Conservation (phyloP, 164 flowering plant species). For the Kingdonia uniflora region DNA sequence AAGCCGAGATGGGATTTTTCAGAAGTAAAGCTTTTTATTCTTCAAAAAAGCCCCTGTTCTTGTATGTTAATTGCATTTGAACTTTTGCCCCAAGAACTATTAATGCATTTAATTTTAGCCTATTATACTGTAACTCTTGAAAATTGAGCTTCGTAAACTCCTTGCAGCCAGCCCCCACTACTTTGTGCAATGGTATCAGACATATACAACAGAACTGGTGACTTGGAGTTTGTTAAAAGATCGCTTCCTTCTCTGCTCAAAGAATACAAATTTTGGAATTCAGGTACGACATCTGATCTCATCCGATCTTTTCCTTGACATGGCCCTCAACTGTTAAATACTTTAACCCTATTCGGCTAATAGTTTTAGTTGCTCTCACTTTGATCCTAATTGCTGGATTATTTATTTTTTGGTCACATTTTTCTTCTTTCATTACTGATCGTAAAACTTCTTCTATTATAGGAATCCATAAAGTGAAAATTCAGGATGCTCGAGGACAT, state of each 20-base stretch:
- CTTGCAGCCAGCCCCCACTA: constrained; percentile 52
- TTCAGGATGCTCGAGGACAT: constrained; percentile 40
- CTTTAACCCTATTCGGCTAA: neutral
- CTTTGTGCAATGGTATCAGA: constrained; percentile 39
- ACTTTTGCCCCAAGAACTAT: too few species aligned
- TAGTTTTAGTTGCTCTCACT: neutral
- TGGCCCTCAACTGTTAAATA: too few species aligned
- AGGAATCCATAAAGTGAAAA: constrained; percentile 61
- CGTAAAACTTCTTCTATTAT: constrained; percentile 4
- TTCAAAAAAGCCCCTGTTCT: too few species aligned
- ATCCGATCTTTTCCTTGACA: neutral
- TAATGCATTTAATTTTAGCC: too few species aligned
- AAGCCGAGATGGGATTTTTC: too few species aligned
- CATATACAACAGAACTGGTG: constrained; percentile 29
- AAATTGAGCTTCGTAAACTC: constrained; percentile 4
- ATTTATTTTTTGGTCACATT: neutral
- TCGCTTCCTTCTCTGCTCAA: constrained; percentile 37
- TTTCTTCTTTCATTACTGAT: neutral
- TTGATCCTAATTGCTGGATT: too few species aligned
- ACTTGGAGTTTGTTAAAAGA: constrained; percentile 21
- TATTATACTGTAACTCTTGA: too few species aligned
- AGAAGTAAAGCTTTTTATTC: too few species aligned
- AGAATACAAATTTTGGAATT: constrained; percentile 41
- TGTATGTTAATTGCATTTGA: too few species aligned
- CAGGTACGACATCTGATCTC: too few species aligned